Percentiles rank a stretch among this genome's conserved stretches.
Evolutionary conservation across 108 stramenopile species (phyloP).

Genomic region (Cyclotella sp.): DNA sequence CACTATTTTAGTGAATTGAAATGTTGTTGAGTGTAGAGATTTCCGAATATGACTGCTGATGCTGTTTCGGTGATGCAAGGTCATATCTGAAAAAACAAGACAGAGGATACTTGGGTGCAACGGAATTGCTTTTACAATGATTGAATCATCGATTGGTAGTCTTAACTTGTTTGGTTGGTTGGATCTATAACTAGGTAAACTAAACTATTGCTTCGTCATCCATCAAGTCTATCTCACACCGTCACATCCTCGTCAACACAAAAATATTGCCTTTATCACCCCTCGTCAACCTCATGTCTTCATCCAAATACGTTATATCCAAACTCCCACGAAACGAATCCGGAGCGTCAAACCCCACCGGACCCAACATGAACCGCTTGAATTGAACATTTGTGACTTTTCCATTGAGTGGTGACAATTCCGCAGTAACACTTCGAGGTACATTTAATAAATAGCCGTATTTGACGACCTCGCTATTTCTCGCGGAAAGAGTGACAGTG

Average conservation of each 20-base stretch:
- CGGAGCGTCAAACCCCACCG: conserved; percentile 62
- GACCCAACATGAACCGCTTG: conserved; percentile 55
- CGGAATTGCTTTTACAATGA: too few relatives aligned
- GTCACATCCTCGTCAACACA: conserved; percentile 57
- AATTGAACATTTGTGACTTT: conserved; percentile 60
- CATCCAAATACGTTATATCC: conserved; percentile 65
- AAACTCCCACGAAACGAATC: conserved; percentile 57
- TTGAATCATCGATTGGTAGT: too few relatives aligned
- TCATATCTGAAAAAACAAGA: too few relatives aligned
- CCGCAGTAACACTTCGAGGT: conserved; percentile 52
- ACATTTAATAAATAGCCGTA: conserved; percentile 44
- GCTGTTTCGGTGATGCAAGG: too few relatives aligned
- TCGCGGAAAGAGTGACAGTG: conserved; percentile 46
- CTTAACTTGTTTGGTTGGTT: too few relatives aligned
- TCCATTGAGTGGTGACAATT: conserved; percentile 51
- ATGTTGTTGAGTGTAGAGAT: too few relatives aligned
- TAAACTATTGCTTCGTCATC: not conserved
- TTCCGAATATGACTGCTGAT: too few relatives aligned
- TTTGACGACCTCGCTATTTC: conserved; percentile 58
- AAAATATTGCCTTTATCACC: conserved; percentile 72
- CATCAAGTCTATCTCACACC: not conserved
- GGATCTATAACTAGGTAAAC: too few relatives aligned
- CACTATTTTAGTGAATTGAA: too few relatives aligned
- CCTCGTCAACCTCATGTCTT: conserved; percentile 58
- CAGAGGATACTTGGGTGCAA: too few relatives aligned